A percentile compares a stretch with the other conserved stretches of the same genome.
phyloP scores from a whole-genome alignment of 176 grass and related monocot species.

The Sorghum bicolor region DNA sequence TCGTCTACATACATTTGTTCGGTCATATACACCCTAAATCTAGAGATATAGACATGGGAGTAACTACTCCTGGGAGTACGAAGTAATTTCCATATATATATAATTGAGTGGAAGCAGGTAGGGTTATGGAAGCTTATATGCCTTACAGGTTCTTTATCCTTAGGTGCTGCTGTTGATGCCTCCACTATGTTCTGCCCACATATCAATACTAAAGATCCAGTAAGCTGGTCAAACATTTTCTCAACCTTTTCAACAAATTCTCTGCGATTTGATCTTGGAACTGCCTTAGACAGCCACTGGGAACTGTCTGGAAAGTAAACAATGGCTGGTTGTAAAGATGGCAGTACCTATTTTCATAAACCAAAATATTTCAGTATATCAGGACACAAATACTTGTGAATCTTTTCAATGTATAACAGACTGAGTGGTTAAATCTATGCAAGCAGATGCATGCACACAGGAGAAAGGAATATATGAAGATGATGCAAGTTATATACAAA shows the following conservation, averaged over 20 bases:
- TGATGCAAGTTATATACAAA: slow-evolving; percentile 12
- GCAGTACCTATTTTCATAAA: slow-evolving; percentile 59
- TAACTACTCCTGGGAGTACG: no score
- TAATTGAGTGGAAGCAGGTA: slow-evolving; percentile 10
- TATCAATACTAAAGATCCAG: slow-evolving; percentile 78
- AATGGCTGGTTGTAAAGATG: slow-evolving; percentile 74
- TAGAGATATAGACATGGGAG: no score
- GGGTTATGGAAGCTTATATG: slow-evolving; percentile 7
- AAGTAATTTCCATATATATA: no score
- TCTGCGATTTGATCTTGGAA: slow-evolving; percentile 66
- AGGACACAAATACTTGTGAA: neutral
- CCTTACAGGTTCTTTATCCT: slow-evolving; percentile 49
- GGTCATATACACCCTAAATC: no score
- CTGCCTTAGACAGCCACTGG: slow-evolving; percentile 79
- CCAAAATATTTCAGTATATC: slow-evolving; percentile 19
- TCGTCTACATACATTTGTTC: no score
- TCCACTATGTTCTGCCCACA: slow-evolving; percentile 73
- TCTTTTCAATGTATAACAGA: neutral
- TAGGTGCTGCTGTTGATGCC: slow-evolving; percentile 35
- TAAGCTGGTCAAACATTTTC: slow-evolving; percentile 73
- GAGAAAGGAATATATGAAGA: slow-evolving; percentile 18
- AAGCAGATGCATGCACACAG: slow-evolving; percentile 3
- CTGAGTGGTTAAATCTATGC: neutral
- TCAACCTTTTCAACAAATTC: slow-evolving; percentile 73
- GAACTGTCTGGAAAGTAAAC: slow-evolving; percentile 91